Conservation (phyloP, 148 eudicot species). For the Diospyros kaki region DNA sequence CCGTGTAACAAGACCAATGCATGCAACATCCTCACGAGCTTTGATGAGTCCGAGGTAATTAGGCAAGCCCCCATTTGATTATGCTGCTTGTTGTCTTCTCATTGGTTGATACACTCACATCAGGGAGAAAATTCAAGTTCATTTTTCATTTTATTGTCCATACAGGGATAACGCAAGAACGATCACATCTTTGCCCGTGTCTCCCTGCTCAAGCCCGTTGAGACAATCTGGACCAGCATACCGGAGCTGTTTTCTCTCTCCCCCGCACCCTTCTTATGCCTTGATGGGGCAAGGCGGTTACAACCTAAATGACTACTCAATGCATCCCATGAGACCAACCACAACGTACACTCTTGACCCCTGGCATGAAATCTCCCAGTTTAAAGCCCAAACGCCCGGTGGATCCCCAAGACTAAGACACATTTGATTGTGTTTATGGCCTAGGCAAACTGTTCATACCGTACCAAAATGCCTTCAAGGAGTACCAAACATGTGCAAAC, state of each 20-base stretch:
- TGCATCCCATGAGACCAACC: slow-evolving; percentile 40
- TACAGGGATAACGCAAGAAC: slow-evolving; percentile 68
- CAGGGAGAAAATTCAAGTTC: background rate
- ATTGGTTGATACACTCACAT: background rate
- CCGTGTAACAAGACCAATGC: slow-evolving; percentile 27
- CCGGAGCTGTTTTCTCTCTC: slow-evolving; percentile 64
- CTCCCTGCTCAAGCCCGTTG: slow-evolving; percentile 86
- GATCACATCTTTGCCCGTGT: slow-evolving; percentile 85
- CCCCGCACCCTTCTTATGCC: slow-evolving; percentile 72
- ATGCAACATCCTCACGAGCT: slow-evolving; percentile 34
- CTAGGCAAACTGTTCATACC: background rate
- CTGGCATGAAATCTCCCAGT: slow-evolving; percentile 57
- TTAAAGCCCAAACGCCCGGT: slow-evolving; percentile 45
- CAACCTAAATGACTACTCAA: slow-evolving; percentile 30
- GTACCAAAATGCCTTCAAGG: background rate
- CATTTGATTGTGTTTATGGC: slow-evolving; percentile 14
- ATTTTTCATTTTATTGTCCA: background rate
- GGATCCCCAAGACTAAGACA: slow-evolving; percentile 56
- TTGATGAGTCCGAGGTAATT: slow-evolving; percentile 41
- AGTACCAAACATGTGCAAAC: background rate
- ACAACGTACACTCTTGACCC: slow-evolving; percentile 54
- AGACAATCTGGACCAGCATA: slow-evolving; percentile 50
- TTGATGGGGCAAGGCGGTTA: slow-evolving; percentile 46
- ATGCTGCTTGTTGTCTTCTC: background rate
- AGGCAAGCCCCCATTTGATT: background rate